A percentile compares a stretch with the other conserved stretches of the same genome.
Evolutionary conservation across 164 flowering plant genomes (phyloP).

Genomic region (Umbilicus rupestris): DNA sequence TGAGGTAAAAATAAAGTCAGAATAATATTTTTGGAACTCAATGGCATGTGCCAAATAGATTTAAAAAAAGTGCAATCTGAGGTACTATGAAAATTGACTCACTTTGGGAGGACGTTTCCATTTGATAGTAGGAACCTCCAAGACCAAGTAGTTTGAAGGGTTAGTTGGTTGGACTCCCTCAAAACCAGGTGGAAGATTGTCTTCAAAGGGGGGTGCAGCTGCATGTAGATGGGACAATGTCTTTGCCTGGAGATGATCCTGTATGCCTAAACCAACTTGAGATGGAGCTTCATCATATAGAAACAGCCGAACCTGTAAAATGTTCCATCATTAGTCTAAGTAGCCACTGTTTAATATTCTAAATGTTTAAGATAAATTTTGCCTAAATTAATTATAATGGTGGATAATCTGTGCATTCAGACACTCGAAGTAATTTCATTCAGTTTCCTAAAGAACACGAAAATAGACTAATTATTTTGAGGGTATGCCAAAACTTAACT

Average conservation of each 20-base stretch:
- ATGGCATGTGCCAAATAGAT: not conserved
- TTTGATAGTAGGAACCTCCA: constrained; percentile 49
- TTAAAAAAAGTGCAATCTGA: not conserved
- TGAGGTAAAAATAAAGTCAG: not conserved
- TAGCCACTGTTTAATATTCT: not conserved
- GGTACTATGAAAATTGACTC: constrained; percentile 14
- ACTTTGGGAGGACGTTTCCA: constrained; percentile 77
- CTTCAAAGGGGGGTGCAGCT: constrained; percentile 39
- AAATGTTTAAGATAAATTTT: not conserved
- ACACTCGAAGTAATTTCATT: not conserved
- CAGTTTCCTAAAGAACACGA: not conserved
- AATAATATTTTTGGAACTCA: not conserved
- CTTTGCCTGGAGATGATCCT: constrained; percentile 90
- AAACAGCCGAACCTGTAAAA: constrained; percentile 62
- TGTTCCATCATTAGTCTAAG: constrained; percentile 1
- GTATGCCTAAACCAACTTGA: constrained; percentile 58
- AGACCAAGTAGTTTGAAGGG: constrained; percentile 27
- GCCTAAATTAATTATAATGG: not conserved
- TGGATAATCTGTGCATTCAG: not conserved
- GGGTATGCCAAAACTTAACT: not conserved
- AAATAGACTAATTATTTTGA: not conserved
- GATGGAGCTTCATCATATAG: constrained; percentile 80
- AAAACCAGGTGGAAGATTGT: constrained; percentile 82
- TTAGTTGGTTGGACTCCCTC: constrained; percentile 43
- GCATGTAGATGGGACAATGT: constrained; percentile 45